Conservation (phyloP, 2,329 filamentous ascomycete genomes). For the Boeremia exigua region DNA sequence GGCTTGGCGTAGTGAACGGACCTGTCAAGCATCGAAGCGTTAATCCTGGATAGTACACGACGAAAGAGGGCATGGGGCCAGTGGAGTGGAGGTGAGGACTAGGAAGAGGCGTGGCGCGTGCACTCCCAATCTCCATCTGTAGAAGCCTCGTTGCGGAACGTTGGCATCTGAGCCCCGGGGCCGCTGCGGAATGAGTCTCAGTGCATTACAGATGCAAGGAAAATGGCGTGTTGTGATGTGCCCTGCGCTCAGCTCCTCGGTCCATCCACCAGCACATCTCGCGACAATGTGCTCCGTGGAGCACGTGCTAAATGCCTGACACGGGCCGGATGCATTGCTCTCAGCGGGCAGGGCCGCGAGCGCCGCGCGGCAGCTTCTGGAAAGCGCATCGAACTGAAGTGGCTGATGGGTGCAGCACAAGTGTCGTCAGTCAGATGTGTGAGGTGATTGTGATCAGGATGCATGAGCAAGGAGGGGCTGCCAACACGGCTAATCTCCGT, state of each 20-base stretch:
- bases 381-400: conserved; percentile 22
- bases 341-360: conserved; percentile 18
- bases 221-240: conserved; percentile 24
- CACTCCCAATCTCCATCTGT: conserved; percentile 28
- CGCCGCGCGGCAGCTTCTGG: conserved; percentile 25
- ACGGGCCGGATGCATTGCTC: conserved; percentile 24
- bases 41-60: conserved; percentile 26
- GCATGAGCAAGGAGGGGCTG: conserved; percentile 17
- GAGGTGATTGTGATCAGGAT: conserved; percentile 18
- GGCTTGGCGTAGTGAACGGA: conserved; percentile 31
- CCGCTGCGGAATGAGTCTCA: conserved; percentile 14
- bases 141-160: conserved; percentile 29
- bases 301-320: conserved; percentile 23
- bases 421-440: conserved; percentile 7
- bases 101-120: conserved; percentile 28
- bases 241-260: conserved; percentile 19
- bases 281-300: conserved; percentile 21
- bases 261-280: conserved; percentile 22
- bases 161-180: conserved; percentile 31
- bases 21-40: conserved; percentile 32
- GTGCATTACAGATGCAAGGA: conserved; percentile 16
- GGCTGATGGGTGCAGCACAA: conserved; percentile 11
- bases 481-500: conserved; percentile 22
- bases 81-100: conserved; percentile 26
- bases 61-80: conserved; percentile 23